A percentile compares a stretch with the other conserved stretches of the same genome.
phyloP scores from a whole-genome alignment of 2,329 filamentous ascomycete species.

The Calycina herbarum region DNA sequence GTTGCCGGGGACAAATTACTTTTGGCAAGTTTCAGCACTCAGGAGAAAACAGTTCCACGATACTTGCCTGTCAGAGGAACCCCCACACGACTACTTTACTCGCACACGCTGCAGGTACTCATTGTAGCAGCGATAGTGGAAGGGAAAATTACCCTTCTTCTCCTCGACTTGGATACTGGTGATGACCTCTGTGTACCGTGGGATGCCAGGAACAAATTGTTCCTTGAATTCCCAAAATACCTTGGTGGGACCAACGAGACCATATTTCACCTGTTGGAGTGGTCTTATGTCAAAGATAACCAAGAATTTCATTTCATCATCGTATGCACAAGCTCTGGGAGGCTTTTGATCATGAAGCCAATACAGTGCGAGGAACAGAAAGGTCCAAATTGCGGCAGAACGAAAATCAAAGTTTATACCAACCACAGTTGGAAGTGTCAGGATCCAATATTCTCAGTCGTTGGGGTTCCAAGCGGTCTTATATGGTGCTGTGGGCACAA shows the following conservation, averaged over 20 bases:
- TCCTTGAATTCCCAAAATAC: slow-evolving; percentile 23
- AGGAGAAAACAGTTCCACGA: slow-evolving; percentile 50
- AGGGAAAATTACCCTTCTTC: slow-evolving; percentile 50
- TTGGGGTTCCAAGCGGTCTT: slow-evolving; percentile 55
- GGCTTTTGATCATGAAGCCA: slow-evolving; percentile 55
- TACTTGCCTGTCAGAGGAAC: slow-evolving; percentile 45
- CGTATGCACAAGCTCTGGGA: slow-evolving; percentile 55
- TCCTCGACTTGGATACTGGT: slow-evolving; percentile 58
- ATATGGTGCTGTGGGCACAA: slow-evolving; percentile 55
- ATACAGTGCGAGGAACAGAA: slow-evolving; percentile 29
- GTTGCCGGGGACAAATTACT: slow-evolving; percentile 52
- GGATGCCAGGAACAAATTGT: slow-evolving; percentile 43
- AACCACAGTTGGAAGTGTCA: slow-evolving; percentile 49
- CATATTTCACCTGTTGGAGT: slow-evolving; percentile 63
- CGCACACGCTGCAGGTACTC: slow-evolving; percentile 51
- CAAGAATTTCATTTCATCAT: slow-evolving; percentile 63
- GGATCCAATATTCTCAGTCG: slow-evolving; percentile 55
- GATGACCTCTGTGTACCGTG: slow-evolving; percentile 49
- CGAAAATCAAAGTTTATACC: slow-evolving; percentile 53
- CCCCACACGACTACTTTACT: slow-evolving; percentile 52
- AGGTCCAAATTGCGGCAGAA: not conserved
- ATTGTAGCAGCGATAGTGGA: slow-evolving; percentile 51
- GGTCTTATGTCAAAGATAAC: slow-evolving; percentile 58
- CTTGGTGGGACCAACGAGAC: slow-evolving; percentile 58
- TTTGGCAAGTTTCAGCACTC: slow-evolving; percentile 52